phyloP scores from a whole-genome alignment of 306 rosid genomes.

The Macrotyloma uniflorum region DNA sequence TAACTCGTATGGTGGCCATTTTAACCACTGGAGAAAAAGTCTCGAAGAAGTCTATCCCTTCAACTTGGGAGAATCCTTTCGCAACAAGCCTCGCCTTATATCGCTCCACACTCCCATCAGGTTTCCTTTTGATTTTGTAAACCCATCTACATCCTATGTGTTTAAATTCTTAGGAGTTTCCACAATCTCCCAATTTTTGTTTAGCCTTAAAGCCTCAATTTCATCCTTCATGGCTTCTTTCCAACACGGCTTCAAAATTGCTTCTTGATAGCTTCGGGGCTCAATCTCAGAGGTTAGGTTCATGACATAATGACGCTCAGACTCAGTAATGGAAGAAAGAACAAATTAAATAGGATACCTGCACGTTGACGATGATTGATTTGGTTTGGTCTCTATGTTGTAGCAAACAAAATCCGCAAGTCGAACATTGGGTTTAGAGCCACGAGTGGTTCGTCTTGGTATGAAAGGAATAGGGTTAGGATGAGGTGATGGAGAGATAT shows the following conservation, averaged over 20 bases:
- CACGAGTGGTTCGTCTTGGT: neutral
- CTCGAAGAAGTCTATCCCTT: neutral
- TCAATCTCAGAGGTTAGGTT: neutral
- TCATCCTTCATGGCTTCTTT: neutral
- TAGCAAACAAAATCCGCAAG: neutral
- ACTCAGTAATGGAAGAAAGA: neutral
- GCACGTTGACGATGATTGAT: neutral
- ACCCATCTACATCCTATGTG: neutral
- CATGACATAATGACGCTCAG: neutral
- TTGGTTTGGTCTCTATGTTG: too few relatives aligned
- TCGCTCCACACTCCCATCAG: neutral
- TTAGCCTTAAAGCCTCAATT: neutral
- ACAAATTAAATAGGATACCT: neutral
- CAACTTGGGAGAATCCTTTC: neutral
- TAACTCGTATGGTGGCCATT: neutral
- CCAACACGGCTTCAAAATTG: neutral
- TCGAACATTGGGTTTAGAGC: neutral
- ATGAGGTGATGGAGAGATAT: too few relatives aligned
- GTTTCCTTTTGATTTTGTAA: too few relatives aligned
- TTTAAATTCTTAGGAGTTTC: neutral
- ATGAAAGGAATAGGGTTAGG: neutral
- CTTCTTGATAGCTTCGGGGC: neutral
- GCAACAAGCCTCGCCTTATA: neutral
- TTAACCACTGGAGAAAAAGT: neutral
- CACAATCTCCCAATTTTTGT: neutral